phyloP scores from a whole-genome alignment of 1,284 basidiomycete genomes.

The Volvariella volvacea region DNA sequence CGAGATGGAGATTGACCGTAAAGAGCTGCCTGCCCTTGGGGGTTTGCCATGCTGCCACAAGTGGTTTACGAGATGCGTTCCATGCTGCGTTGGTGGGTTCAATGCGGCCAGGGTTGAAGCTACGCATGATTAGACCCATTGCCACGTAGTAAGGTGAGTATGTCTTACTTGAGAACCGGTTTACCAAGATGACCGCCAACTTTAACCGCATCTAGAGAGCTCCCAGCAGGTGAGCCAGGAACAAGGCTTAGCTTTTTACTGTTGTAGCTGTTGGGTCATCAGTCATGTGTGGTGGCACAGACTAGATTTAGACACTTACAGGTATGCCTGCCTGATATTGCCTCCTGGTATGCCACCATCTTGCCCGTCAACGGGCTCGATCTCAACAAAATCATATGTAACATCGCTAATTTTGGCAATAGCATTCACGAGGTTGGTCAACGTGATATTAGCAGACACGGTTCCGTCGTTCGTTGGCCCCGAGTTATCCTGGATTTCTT shows the following conservation, averaged over 20 bases:
- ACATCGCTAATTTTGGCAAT: slow-evolving; percentile 39
- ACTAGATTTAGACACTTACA: slow-evolving; percentile 25
- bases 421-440: slow-evolving; percentile 42
- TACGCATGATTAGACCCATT: slow-evolving; percentile 14
- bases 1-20: slow-evolving; percentile 57
- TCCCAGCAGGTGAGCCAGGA: slow-evolving; percentile 39
- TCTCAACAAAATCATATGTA: slow-evolving; percentile 43
- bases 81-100: slow-evolving; percentile 51
- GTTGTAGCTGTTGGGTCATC: slow-evolving; percentile 31
- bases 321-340: slow-evolving; percentile 56
- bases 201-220: slow-evolving; percentile 38
- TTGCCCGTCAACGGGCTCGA: slow-evolving; percentile 45
- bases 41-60: slow-evolving; percentile 54
- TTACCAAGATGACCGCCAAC: slow-evolving; percentile 28
- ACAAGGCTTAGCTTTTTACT: slow-evolving; percentile 46
- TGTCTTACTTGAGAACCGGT: slow-evolving; percentile 41
- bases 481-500: slow-evolving; percentile 63
- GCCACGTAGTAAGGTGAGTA: not conserved
- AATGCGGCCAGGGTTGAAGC: slow-evolving; percentile 59
- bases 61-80: slow-evolving; percentile 54
- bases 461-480: slow-evolving; percentile 50
- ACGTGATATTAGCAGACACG: slow-evolving; percentile 48
- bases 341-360: slow-evolving; percentile 63
- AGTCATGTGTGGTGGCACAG: not conserved
- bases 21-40: slow-evolving; percentile 39